Conservation (phyloP, 2,329 filamentous ascomycete species). For the Cyclaneusma minus region DNA sequence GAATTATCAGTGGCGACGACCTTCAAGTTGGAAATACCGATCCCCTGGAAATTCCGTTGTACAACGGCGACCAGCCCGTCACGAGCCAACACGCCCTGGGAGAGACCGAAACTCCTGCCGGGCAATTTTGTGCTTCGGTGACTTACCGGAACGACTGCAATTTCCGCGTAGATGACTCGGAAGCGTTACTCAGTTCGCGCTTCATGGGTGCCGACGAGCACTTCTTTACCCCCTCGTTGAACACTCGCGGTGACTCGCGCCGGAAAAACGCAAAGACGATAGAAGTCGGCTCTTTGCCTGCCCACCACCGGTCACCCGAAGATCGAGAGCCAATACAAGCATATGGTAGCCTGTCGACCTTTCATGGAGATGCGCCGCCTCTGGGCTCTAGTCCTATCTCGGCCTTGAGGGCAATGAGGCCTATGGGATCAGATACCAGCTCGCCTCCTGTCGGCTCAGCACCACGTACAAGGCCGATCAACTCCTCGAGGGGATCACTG, state of each 20-base stretch:
- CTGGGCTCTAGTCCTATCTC: constrained; percentile 77
- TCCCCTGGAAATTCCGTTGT: constrained; percentile 54
- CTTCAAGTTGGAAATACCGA: constrained; percentile 42
- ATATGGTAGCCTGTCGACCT: constrained; percentile 82
- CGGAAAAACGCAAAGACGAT: constrained; percentile 21
- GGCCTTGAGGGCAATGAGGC: constrained; percentile 55
- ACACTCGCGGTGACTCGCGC: constrained; percentile 18
- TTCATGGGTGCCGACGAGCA: constrained; percentile 87
- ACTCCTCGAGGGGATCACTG: constrained; percentile 16
- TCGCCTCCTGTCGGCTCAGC: constrained; percentile 37
- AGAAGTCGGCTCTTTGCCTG: constrained; percentile 64
- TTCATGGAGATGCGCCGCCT: constrained; percentile 64
- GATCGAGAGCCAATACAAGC: constrained; percentile 55
- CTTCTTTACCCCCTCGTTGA: constrained; percentile 67
- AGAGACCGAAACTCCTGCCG: constrained; percentile 73
- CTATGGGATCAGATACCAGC: constrained; percentile 43
- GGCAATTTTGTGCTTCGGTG: constrained; percentile 67
- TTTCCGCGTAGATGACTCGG: constrained; percentile 82
- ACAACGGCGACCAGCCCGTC: constrained; percentile 43
- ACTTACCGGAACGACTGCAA: constrained; percentile 79
- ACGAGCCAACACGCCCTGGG: constrained; percentile 69
- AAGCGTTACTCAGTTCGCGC: constrained; percentile 77
- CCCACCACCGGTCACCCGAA: constrained; percentile 32
- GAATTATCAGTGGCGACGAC: constrained; percentile 49
- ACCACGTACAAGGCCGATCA: constrained; percentile 20